A percentile compares a stretch with the other conserved stretches of the same genome.
These are phyloP conservation scores for Gossypium gossypioides DNA, from an alignment of 441 rosid genomes.

Conservation along the genomic window DNA sequence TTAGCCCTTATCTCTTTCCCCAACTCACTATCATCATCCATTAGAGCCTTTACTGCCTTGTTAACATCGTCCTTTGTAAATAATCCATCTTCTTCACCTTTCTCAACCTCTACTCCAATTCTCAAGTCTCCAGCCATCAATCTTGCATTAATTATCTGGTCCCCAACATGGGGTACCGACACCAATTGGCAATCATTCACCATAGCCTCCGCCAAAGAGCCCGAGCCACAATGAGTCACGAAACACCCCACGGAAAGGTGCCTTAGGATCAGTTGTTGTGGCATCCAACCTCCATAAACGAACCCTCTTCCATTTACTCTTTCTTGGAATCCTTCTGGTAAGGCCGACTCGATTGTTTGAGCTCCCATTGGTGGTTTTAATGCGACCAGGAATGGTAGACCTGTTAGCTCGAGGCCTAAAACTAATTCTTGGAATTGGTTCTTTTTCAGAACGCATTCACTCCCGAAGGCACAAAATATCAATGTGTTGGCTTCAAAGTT, in stretches of 20 bases:
- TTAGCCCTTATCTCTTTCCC: not conserved
- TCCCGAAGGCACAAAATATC: conserved; percentile 20
- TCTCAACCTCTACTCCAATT: conserved; percentile 41
- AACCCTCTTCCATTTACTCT: conserved; percentile 24
- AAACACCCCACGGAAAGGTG: conserved; percentile 49
- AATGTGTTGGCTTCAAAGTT: not conserved
- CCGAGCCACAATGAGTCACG: conserved; percentile 36
- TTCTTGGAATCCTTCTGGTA: conserved; percentile 27
- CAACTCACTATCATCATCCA: not conserved
- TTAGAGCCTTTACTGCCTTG: not conserved
- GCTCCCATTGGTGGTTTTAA: conserved; percentile 20
- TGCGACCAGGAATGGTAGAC: conserved; percentile 19
- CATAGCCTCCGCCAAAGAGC: conserved; percentile 30
- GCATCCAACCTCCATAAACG: conserved; percentile 36
- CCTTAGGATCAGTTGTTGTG: conserved; percentile 30
- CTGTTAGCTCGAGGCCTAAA: conserved; percentile 20
- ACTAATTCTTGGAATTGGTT: conserved; percentile 20
- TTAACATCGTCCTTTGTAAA: not conserved
- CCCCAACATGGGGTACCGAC: conserved; percentile 29
- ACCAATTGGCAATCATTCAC: conserved; percentile 33
- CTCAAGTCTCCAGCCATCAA: conserved; percentile 27
- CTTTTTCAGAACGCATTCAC: conserved; percentile 10
- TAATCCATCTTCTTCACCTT: conserved; percentile 7
- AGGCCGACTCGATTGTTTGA: conserved; percentile 9
- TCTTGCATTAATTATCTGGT: conserved; percentile 39